Evolutionary conservation across 495 filamentous ascomycete genomes (phyloP).

Genomic region (Daldinia grandis): DNA sequence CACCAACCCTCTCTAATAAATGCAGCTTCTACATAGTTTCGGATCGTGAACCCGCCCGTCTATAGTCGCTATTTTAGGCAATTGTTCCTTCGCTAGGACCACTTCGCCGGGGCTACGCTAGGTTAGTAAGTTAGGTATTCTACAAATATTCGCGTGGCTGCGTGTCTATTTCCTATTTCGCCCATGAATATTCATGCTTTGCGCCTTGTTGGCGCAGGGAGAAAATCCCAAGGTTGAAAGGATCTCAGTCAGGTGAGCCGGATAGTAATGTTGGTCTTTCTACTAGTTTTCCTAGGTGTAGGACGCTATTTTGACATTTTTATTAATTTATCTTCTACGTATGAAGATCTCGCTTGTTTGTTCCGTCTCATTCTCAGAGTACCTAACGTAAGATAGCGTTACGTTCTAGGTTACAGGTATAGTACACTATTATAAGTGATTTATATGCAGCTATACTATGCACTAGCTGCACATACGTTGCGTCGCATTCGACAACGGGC

Average conservation of each 20-base stretch:
- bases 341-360: not conserved
- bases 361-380: not conserved
- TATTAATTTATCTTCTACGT: not conserved
- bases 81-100: conserved; percentile 15
- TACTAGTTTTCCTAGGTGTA: too few relatives aligned
- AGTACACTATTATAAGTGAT: not conserved
- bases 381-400: not conserved
- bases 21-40: conserved; percentile 19
- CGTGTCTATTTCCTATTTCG: conserved; percentile 1
- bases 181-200: not conserved
- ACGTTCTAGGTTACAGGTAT: not conserved
- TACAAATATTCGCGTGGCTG: not conserved
- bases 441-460: conserved; percentile 10
- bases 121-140: not conserved
- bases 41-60: not conserved
- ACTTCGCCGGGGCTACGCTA: conserved; percentile 4
- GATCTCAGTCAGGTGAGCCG: not conserved
- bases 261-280: not conserved
- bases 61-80: conserved; percentile 19
- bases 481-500: conserved; percentile 29
- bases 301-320: not conserved
- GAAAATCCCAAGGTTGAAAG: not conserved
- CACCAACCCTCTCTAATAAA: conserved; percentile 32
- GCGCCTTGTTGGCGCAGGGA: not conserved
- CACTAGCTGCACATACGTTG: too few relatives aligned